These are phyloP conservation scores for Emergomyces africanus DNA, from an alignment of 2,329 filamentous ascomycete species.

Conservation along the genomic window DNA sequence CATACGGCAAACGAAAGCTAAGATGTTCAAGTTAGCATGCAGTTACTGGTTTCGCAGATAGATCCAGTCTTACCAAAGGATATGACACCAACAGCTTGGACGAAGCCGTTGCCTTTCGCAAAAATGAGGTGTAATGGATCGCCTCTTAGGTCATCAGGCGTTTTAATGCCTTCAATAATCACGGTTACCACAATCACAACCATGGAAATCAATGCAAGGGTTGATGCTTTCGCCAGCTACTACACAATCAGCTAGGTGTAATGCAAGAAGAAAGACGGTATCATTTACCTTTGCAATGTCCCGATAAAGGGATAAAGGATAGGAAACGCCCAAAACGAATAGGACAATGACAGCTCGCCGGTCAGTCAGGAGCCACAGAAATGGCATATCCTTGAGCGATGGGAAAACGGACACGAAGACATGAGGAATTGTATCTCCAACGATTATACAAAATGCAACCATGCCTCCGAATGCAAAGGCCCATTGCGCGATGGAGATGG, in stretches of 20 bases:
- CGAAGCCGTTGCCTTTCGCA: constrained; percentile 68
- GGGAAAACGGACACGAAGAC: constrained; percentile 77
- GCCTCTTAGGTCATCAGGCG: constrained; percentile 59
- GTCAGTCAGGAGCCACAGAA: constrained; percentile 71
- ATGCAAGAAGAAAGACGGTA: not conserved
- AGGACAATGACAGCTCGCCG: constrained; percentile 76
- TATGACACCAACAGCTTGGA: constrained; percentile 94
- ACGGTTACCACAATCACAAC: constrained; percentile 77
- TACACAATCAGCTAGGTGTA: constrained; percentile 19
- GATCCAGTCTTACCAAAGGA: constrained; percentile 61
- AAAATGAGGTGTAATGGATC: constrained; percentile 57
- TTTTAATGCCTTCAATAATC: constrained; percentile 65
- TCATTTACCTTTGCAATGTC: constrained; percentile 89
- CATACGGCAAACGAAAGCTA: constrained; percentile 55
- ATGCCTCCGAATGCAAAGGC: constrained; percentile 97
- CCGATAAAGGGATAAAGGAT: constrained; percentile 81
- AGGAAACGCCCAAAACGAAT: constrained; percentile 75
- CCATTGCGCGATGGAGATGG: constrained; percentile 90
- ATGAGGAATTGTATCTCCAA: constrained; percentile 90
- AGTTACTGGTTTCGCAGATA: not conserved
- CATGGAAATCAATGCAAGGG: constrained; percentile 89
- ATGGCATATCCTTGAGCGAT: constrained; percentile 54
- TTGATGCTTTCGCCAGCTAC: constrained; percentile 89
- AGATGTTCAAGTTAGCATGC: constrained; percentile 19
- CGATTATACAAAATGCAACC: constrained; percentile 95